Evolutionary conservation across 805 yeast genomes (phyloP).

Genomic region (Candida succiphila): DNA sequence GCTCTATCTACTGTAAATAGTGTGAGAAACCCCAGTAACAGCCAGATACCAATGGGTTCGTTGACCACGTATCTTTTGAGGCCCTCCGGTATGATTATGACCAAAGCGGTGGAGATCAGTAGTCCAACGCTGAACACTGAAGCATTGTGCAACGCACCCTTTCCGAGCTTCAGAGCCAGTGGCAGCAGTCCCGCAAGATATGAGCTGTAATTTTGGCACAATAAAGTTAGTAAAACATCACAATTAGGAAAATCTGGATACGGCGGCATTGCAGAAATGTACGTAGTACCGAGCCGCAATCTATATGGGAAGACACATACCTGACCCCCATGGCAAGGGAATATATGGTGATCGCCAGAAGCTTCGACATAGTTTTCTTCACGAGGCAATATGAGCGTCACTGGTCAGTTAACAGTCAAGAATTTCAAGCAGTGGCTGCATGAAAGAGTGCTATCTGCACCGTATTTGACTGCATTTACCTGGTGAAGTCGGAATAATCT

Average conservation of each 20-base stretch:
- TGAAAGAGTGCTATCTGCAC: no score
- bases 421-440: no score
- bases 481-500: no score
- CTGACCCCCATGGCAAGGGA: conserved; percentile 14
- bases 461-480: no score
- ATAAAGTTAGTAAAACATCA: not conserved
- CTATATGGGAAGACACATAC: conserved; percentile 2
- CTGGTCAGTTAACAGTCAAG: no score
- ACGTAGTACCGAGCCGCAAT: not conserved
- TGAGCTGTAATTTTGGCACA: conserved; percentile 9
- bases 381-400: no score
- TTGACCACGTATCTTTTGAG: conserved; percentile 24
- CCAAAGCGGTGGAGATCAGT: conserved; percentile 48
- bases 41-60: conserved; percentile 33
- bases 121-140: conserved; percentile 52
- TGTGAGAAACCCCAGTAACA: conserved; percentile 42
- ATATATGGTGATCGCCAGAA: conserved; percentile 9
- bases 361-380: conserved; percentile 10
- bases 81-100: conserved; percentile 60
- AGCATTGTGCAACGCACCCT: conserved; percentile 23
- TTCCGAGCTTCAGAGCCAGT: conserved; percentile 11
- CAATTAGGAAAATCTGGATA: no score
- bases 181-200: conserved; percentile 20
- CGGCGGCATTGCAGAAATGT: no score
- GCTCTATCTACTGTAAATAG: conserved; percentile 40